These are phyloP conservation scores for Myxozyma geophila DNA, from an alignment of 805 yeast genomes.

Conservation along the genomic window DNA sequence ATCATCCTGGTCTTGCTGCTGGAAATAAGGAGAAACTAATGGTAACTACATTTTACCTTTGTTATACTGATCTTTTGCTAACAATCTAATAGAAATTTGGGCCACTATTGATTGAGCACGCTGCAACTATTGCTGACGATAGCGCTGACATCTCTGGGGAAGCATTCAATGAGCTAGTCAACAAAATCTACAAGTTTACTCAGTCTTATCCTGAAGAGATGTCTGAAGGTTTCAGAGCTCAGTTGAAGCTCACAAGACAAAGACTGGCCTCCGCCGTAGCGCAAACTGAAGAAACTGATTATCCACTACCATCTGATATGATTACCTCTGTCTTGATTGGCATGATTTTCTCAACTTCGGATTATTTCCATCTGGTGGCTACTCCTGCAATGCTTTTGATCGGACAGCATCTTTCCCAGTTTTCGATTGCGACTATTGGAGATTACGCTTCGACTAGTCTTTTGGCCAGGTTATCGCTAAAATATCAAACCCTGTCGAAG, in stretches of 20 bases:
- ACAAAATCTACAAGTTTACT: conserved; percentile 58
- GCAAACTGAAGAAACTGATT: conserved; percentile 15
- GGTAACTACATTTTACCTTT: not conserved
- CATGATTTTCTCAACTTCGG: conserved; percentile 86
- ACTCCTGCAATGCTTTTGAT: conserved; percentile 80
- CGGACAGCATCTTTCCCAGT: conserved; percentile 67
- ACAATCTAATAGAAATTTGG: conserved; percentile 23
- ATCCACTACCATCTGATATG: conserved; percentile 53
- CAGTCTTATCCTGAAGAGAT: conserved; percentile 67
- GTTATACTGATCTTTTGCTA: not conserved
- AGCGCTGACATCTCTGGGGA: not conserved
- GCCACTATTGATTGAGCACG: conserved; percentile 47
- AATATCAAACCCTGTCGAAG: conserved; percentile 79
- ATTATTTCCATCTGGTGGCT: conserved; percentile 87
- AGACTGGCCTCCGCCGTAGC: conserved; percentile 48
- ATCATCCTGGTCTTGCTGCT: conserved; percentile 76
- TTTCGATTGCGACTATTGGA: conserved; percentile 49
- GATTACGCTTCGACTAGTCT: conserved; percentile 64
- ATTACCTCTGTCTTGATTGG: conserved; percentile 75
- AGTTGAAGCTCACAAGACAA: conserved; percentile 59
- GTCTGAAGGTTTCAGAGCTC: conserved; percentile 64
- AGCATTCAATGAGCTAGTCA: conserved; percentile 38
- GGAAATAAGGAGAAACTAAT: conserved; percentile 75
- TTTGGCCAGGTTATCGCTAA: conserved; percentile 64
- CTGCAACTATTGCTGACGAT: conserved; percentile 43